Conservation (phyloP, 441 rosid genomes). For the Erodium trifolium region DNA sequence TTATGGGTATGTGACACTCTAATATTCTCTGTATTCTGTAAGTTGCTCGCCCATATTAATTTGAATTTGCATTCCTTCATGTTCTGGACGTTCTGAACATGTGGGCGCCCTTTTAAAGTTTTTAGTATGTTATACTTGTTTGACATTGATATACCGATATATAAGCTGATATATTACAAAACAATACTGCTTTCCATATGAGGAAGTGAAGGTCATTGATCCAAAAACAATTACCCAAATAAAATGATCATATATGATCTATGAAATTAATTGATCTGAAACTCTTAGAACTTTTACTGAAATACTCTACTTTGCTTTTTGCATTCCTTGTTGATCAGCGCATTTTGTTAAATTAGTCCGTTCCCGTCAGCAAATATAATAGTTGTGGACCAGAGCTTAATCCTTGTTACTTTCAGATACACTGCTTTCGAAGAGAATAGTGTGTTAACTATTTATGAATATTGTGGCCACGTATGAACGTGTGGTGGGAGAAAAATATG, state of each 20-base stretch:
- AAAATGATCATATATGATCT: not conserved
- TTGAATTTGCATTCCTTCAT: not conserved
- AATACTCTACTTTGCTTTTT: too few species aligned
- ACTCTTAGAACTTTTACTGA: not conserved
- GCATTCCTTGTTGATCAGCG: too few species aligned
- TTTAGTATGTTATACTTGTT: not conserved
- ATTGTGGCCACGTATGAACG: too few species aligned
- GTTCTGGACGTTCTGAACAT: not conserved
- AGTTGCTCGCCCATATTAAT: not conserved
- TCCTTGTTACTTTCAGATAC: too few species aligned
- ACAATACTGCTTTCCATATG: not conserved
- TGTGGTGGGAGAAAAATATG: too few species aligned
- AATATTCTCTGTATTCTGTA: not conserved
- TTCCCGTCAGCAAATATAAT: too few species aligned
- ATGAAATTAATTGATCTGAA: not conserved
- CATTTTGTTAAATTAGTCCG: too few species aligned
- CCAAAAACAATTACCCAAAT: not conserved
- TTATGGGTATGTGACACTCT: slow-evolving; percentile 38
- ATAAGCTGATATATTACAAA: not conserved
- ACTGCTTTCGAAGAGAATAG: too few species aligned
- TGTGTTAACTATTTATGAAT: too few species aligned
- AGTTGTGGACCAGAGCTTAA: too few species aligned
- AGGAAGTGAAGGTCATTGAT: not conserved
- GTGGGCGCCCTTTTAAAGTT: too few species aligned
- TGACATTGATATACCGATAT: not conserved